phyloP scores from a whole-genome alignment of 768 basidiomycete genomes.

The Suillus discolor region DNA sequence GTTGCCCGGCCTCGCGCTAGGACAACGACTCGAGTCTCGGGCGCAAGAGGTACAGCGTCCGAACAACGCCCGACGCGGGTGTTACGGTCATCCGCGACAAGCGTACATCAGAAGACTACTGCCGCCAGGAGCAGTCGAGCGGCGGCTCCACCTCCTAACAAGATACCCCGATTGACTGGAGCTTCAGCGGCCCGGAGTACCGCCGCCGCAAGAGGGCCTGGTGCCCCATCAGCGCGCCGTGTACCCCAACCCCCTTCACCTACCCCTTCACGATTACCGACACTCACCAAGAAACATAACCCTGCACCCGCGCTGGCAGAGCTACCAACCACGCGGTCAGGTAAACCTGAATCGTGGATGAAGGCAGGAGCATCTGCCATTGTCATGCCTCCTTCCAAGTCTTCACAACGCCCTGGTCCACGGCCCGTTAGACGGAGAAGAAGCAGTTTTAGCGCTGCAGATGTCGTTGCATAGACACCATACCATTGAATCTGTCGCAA shows the following conservation, averaged over 20 bases:
- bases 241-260: slow-evolving; percentile 56
- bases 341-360: slow-evolving; percentile 71
- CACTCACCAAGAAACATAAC: slow-evolving; percentile 58
- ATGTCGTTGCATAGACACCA: slow-evolving; percentile 68
- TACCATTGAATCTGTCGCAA: slow-evolving; percentile 7
- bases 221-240: slow-evolving; percentile 36
- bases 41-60: slow-evolving; percentile 59
- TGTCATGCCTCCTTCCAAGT: slow-evolving; percentile 71
- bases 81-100: slow-evolving; percentile 66
- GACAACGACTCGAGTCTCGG: slow-evolving; percentile 41
- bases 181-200: slow-evolving; percentile 54
- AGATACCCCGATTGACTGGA: slow-evolving; percentile 66
- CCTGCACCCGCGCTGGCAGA: slow-evolving; percentile 51
- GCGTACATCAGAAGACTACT: slow-evolving; percentile 54
- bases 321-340: slow-evolving; percentile 42
- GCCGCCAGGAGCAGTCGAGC: slow-evolving; percentile 39
- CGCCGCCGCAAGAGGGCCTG: slow-evolving; percentile 37
- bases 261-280: slow-evolving; percentile 77
- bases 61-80: slow-evolving; percentile 77
- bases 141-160: slow-evolving; percentile 58
- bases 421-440: slow-evolving; percentile 74
- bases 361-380: slow-evolving; percentile 67
- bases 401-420: slow-evolving; percentile 67
- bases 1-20: slow-evolving; percentile 33
- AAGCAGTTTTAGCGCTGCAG: slow-evolving; percentile 87